Base-by-base conservation (phyloP, 768 basidiomycete species). In the Russula sp. region DNA sequence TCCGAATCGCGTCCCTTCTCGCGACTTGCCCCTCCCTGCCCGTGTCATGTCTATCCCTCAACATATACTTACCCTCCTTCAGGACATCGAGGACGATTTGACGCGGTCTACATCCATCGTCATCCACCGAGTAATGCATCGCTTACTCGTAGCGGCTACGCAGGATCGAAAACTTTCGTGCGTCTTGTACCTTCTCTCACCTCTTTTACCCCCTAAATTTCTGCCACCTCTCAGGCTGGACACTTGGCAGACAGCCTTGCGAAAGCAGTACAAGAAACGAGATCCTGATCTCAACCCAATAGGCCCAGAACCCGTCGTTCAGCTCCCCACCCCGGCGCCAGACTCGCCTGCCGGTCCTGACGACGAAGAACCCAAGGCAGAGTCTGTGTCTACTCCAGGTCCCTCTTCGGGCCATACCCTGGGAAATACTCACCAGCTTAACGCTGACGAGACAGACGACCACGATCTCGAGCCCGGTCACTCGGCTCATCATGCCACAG, bases 51-150 rank as follows among this genome's bases (percentile, higher is more conserved):
- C 28, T 38, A 5, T 48, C 50, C 8, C 32, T 59, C 38, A 24
- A 61, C 66, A 30, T 36, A 34, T 26, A 46, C 58, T 63, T 26
- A 69, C 18, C 36, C 71, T 53, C 66, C 64, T 40, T 22, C 67
- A 93, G 92, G 87, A 89, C 70, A 81, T 94, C 68, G 92, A 94
- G 73, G 81, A 84, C 65, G 92, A 94, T 76, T 78, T 94, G 40
- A 78, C 81, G 30, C 76, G 80, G 69, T 84, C 83, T 48, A 83
- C 84, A 16, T 80, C 78, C 70, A 73, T 79, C 46, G 84, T 87
- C 63, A 74, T 92, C 48, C 83, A 90, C 36, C 87, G 88, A 57
- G 75, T 92, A 63, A 89, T 92, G 84, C 83, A 85, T 60, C 80
- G 88, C 57, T 75, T 94, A 59, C 80, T 94, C 64, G 83, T 84